Conservation (phyloP, 345 rosid genomes). For the Moricandia arvensis region DNA sequence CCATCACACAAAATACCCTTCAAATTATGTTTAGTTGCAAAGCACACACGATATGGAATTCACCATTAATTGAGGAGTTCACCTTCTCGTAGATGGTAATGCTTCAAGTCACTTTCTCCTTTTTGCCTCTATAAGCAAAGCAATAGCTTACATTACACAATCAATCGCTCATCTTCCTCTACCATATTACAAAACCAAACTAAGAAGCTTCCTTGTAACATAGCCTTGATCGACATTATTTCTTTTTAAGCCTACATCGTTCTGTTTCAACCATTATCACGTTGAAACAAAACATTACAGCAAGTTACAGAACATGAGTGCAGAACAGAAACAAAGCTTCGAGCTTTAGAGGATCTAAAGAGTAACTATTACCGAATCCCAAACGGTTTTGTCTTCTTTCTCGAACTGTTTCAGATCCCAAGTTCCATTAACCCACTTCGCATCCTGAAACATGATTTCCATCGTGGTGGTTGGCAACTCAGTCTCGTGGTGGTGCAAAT, state of each 20-base stretch:
- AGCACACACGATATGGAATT: background rate
- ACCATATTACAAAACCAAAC: background rate
- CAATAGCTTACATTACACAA: background rate
- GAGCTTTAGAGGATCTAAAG: slow-evolving; percentile 44
- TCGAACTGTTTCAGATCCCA: slow-evolving; percentile 86
- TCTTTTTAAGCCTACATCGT: no score
- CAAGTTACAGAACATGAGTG: no score
- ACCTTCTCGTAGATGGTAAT: no score
- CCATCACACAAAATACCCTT: no score
- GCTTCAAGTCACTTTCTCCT: slow-evolving; percentile 62
- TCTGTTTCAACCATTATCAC: no score
- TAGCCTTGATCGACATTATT: no score
- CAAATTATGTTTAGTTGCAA: background rate
- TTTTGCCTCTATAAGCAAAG: slow-evolving; percentile 57
- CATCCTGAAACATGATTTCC: slow-evolving; percentile 46
- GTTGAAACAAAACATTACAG: no score
- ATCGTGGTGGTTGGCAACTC: slow-evolving; percentile 20
- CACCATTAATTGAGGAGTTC: background rate
- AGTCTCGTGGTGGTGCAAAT: background rate
- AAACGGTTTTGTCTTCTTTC: slow-evolving; percentile 63
- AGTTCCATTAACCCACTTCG: slow-evolving; percentile 79
- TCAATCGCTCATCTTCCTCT: background rate
- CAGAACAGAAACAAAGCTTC: no score
- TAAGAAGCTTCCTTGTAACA: background rate
- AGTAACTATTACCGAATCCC: slow-evolving; percentile 94